Evolutionary conservation across 129 eudicot species (phyloP), one percentile per base, ranked within the genome.

Genomic region (Flaveria trinervia): DNA sequence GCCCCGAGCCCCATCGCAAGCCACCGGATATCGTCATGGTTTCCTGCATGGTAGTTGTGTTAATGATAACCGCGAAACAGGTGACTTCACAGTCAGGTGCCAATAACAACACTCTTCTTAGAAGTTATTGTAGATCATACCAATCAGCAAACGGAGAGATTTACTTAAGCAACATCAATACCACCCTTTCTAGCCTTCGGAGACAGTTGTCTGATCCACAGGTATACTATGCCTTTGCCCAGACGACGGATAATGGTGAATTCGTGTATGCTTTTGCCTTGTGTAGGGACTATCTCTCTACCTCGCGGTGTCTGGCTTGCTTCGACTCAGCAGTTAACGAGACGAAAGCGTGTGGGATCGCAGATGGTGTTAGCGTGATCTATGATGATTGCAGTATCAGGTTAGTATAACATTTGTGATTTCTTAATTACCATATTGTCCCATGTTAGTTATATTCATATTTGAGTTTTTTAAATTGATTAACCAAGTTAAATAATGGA

Each of bases 341-440:
- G 15, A 78, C 76, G 25, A 66, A 77, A 46, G 64, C 70, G 33
- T 88, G 92, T 82, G 60, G 85, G 23, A 71, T 80, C 30, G 83
- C 83, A 0, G 85, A 85, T 49, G 83, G 87, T 18, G 87, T 81
- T 71, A 84, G 84, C 45, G 73, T 85, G 9, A 80, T 85, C 22
- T 88, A 77, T 66, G 89, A 88, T 74, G 89, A 88, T 41, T 82
- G 92, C 79, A 80, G 84, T 74, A 86, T 88, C 75, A 88, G 92
- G 89, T 81, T 65, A 51, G 45, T 61, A 16, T 46, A 45, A 17
- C 13, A 49, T 2, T 33, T 8, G n/a, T 68, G 8, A 13, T 5
- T 2, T 33, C 39, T 33, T 33, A 33, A 33, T 33, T 33, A 33
- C 7, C 39, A 33, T 33, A 5, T 33, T 7, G 30, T 26, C 60